Percentiles rank a stretch among this genome's conserved stretches.
Evolutionary conservation across 1,139 yeast species (phyloP).

Genomic region (Scheffersomyces illinoinensis): DNA sequence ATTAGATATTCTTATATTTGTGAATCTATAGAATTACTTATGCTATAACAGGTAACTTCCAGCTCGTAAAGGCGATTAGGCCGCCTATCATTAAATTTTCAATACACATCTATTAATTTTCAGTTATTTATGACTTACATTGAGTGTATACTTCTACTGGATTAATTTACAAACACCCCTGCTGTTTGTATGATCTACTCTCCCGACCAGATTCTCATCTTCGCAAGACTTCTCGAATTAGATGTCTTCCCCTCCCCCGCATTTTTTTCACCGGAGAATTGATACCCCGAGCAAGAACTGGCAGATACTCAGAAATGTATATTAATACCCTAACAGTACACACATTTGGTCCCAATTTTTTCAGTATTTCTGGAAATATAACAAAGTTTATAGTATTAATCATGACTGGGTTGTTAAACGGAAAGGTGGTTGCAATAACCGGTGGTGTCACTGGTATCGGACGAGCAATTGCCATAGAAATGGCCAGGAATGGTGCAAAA

Average conservation of each 20-base stretch:
- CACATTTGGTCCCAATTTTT: too few species aligned
- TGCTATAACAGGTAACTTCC: neutral
- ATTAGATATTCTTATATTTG: neutral
- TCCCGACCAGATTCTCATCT: neutral
- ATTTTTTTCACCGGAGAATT: neutral
- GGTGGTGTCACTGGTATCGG: constrained; percentile 45
- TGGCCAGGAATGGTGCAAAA: constrained; percentile 15
- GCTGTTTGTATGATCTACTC: neutral
- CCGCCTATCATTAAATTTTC: neutral
- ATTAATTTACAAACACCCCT: too few species aligned
- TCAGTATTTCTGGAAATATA: too few species aligned
- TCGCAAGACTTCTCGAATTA: neutral
- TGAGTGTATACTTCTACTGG: too few species aligned
- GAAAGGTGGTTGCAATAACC: constrained; percentile 31
- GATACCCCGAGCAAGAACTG: neutral
- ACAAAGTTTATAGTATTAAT: too few species aligned
- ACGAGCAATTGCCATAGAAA: constrained; percentile 33
- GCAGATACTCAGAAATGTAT: neutral
- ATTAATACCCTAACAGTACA: neutral
- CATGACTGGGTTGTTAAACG: constrained; percentile 12
- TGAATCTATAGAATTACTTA: neutral
- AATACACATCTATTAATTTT: neutral
- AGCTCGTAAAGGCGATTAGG: neutral
- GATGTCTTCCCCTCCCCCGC: neutral
- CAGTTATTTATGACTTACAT: neutral